A percentile compares a stretch with the other conserved stretches of the same genome.
phyloP scores from a whole-genome alignment of 148 eudicot genomes.

The Nepenthes mirabilis region DNA sequence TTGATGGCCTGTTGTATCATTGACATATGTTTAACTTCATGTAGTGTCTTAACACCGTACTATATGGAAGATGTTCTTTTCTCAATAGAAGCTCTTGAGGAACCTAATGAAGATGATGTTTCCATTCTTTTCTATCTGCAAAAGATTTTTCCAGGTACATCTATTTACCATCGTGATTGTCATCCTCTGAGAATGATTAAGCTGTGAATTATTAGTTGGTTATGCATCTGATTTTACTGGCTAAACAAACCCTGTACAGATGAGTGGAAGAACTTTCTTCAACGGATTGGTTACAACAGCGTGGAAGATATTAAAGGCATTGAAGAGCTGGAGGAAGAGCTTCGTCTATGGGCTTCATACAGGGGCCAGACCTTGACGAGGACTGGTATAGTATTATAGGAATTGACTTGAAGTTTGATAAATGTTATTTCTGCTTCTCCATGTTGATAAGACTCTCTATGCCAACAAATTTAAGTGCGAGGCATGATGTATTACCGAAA shows the following conservation, averaged over 20 bases:
- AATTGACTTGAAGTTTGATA: constrained; percentile 1
- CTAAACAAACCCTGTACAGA: constrained; percentile 13
- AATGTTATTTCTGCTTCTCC: constrained; percentile 2
- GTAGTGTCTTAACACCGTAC: constrained; percentile 55
- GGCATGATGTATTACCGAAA: constrained; percentile 75
- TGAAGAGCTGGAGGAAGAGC: constrained; percentile 32
- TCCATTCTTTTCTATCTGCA: constrained; percentile 65
- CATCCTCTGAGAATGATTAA: not conserved
- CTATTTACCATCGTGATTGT: not conserved
- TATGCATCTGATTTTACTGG: not conserved
- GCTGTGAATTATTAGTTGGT: constrained; percentile 4
- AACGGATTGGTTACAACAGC: constrained; percentile 26
- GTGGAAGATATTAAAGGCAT: constrained; percentile 42
- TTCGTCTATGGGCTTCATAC: constrained; percentile 62
- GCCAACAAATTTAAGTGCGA: constrained; percentile 25
- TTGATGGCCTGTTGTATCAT: not conserved
- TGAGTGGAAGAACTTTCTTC: constrained; percentile 58
- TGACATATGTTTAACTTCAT: constrained; percentile 7
- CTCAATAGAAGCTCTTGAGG: constrained; percentile 31
- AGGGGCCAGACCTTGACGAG: constrained; percentile 66
- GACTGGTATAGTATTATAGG: constrained; percentile 29
- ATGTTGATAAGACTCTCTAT: constrained; percentile 1
- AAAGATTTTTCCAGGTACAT: constrained; percentile 52
- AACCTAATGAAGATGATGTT: constrained; percentile 58
- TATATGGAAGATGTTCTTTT: constrained; percentile 50